Percentiles rank a stretch among this genome's conserved stretches.
Evolutionary conservation across 2,329 filamentous ascomycete genomes (phyloP).

Genomic region (Ophiostoma sp.): DNA sequence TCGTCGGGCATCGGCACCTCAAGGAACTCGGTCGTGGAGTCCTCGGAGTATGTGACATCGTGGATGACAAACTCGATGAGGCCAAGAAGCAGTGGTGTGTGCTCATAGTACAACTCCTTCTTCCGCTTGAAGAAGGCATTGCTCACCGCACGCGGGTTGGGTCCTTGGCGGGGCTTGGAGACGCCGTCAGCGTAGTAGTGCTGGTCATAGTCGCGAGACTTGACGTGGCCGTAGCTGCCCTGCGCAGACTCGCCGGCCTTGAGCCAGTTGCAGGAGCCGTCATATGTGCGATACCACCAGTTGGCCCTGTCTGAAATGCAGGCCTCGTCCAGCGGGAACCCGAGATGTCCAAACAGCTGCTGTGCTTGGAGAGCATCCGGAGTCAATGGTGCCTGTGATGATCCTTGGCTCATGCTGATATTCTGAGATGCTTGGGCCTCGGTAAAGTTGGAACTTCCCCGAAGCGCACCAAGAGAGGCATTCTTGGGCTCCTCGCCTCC

Average conservation of each 20-base stretch:
- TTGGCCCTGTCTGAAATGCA: constrained; percentile 19
- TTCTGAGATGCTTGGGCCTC: not conserved
- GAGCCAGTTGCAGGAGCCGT: constrained; percentile 27
- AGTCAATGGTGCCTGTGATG: not conserved
- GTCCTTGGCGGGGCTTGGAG: constrained; percentile 22
- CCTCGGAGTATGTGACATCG: constrained; percentile 25
- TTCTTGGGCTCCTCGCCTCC: not conserved
- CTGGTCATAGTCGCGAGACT: constrained; percentile 26
- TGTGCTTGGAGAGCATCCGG: not conserved
- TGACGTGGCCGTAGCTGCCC: constrained; percentile 23
- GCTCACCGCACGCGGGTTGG: constrained; percentile 26
- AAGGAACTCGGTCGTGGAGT: constrained; percentile 25
- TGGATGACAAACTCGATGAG: constrained; percentile 27
- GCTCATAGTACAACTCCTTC: constrained; percentile 24
- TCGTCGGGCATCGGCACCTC: constrained; percentile 26
- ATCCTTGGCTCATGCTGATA: not conserved
- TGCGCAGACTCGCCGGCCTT: constrained; percentile 22
- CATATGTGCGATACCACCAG: constrained; percentile 27
- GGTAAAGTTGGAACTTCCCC: not conserved
- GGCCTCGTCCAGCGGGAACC: constrained; percentile 16
- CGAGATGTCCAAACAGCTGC: constrained; percentile 13
- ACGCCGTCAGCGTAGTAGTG: constrained; percentile 25
- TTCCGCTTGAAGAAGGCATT: constrained; percentile 27
- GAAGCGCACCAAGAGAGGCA: not conserved
- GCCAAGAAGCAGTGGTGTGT: constrained; percentile 25